These are phyloP conservation scores for Tetrapisispora fleetii DNA, from an alignment of 805 yeast species.

Conservation along the genomic window DNA sequence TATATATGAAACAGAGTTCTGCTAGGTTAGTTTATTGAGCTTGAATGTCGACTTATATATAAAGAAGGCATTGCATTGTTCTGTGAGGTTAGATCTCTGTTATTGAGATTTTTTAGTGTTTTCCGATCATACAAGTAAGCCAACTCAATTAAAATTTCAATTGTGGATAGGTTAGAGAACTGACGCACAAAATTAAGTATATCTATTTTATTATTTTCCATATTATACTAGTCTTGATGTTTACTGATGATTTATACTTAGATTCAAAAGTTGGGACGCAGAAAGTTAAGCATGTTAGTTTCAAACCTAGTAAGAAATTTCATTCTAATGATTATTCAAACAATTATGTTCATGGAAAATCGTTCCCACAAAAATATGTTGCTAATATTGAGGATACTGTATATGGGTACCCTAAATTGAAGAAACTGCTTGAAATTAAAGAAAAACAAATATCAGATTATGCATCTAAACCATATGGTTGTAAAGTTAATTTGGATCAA, in stretches of 20 bases:
- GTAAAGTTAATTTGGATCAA: conserved; percentile 39
- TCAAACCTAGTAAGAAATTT: conserved; percentile 21
- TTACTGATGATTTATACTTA: conserved; percentile 4
- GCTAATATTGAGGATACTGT: conserved; percentile 57
- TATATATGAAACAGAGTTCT: no score
- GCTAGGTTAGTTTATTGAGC: no score
- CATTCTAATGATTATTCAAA: conserved; percentile 68
- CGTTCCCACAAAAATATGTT: conserved; percentile 53
- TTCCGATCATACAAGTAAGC: no score
- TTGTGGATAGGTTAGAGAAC: no score
- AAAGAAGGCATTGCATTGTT: no score
- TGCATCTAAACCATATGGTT: conserved; percentile 59
- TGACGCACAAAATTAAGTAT: no score
- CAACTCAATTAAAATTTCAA: no score
- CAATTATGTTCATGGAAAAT: conserved; percentile 52
- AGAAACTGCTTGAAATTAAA: conserved; percentile 57
- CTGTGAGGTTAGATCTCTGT: no score
- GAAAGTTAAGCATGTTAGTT: conserved; percentile 13
- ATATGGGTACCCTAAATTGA: conserved; percentile 81
- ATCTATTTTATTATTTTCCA: not conserved
- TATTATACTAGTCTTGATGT: conserved; percentile 1
- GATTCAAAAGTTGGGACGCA: conserved; percentile 1
- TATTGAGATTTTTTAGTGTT: no score
- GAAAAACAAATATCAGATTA: conserved; percentile 42
- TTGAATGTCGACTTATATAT: no score